phyloP scores from a whole-genome alignment of 768 basidiomycete genomes.

The Strobilomyces dryophilus region DNA sequence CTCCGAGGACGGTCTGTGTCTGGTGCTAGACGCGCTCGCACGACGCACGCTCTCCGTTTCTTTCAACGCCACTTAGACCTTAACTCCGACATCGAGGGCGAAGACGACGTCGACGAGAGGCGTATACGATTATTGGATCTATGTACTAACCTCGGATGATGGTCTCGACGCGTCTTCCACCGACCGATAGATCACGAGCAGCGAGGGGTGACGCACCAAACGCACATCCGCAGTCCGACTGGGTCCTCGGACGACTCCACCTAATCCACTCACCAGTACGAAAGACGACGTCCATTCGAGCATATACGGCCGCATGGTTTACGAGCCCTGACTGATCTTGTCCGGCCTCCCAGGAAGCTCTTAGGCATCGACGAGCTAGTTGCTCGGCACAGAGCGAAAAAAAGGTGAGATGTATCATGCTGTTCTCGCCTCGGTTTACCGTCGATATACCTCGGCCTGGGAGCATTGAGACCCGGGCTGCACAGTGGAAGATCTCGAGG shows the following conservation, averaged over 20 bases:
- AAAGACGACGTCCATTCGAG: constrained; percentile 86
- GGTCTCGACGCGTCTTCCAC: background rate
- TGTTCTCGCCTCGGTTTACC: too few relatives aligned
- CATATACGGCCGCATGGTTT: constrained; percentile 69
- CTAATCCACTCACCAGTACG: constrained; percentile 59
- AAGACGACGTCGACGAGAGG: too few relatives aligned
- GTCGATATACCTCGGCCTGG: background rate
- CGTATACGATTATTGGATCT: too few relatives aligned
- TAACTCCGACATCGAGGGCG: too few relatives aligned
- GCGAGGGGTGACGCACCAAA: constrained; percentile 2
- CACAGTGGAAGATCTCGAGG: background rate
- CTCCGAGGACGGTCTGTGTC: background rate
- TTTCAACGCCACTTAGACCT: too few relatives aligned
- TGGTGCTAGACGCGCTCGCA: too few relatives aligned
- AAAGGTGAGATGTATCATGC: constrained; percentile 1
- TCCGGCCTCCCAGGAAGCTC: constrained; percentile 71
- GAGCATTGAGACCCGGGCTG: background rate
- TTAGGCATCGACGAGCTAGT: constrained; percentile 73
- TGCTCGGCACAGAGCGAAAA: constrained; percentile 54
- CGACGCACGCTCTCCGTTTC: too few relatives aligned
- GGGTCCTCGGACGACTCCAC: constrained; percentile 42
- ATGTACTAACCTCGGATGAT: background rate
- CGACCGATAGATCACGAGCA: background rate
- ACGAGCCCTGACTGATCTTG: constrained; percentile 87
- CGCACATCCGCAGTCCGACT: constrained; percentile 2